Evolutionary conservation across 345 rosid genomes (phyloP), one percentile per base, ranked within the genome.

Genomic region (Populus tremula): DNA sequence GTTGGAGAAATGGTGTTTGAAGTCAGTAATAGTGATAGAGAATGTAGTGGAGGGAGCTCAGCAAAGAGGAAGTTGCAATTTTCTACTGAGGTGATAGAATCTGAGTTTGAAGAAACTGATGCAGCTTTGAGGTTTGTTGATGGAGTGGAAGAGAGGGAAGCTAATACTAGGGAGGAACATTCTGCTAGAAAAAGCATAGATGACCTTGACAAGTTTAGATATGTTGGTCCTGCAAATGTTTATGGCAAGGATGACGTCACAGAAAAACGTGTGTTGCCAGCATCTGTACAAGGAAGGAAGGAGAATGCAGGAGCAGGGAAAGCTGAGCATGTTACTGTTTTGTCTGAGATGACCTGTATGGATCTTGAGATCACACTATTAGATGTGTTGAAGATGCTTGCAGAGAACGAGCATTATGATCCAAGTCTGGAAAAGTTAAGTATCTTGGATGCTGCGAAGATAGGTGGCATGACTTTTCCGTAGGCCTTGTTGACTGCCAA

Each of bases 261-360:
- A 64, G 80, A 21, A 23, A 74, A 39, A 53, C 86, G 82, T 3
- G 64, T 29, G n/a, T 65, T 84, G 82, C 86, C 87, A n/a, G 72
- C 56, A 2, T 80, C 80, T 3, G 18, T 82, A 35, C 20, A 38
- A 18, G 77, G 64, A 10, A 74, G 25, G n/a, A 14, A 38, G 70
- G 71, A 62, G 54, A 18, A 25, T 75, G 78, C 18, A 41, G 76
- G 50, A n/a, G 5, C 20, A 54, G 27, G n/a, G 6, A 71, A 74
- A 54, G 56, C 17, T 49, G 39, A 35, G 1, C 9, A 29, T 21
- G 39, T 62, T 27, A 45, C 7, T n/a, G 43, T 63, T 23, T 47
- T 47, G 39, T 20, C 17, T 2, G 64, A 53, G n/a, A 59, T 59
- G 64, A n/a, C 64, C 2, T 9, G 64, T 59, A 23, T 59, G 64